These are phyloP conservation scores for Hyphopichia buzzinii DNA, from an alignment of 1,139 yeast genomes.

Conservation along the genomic window DNA sequence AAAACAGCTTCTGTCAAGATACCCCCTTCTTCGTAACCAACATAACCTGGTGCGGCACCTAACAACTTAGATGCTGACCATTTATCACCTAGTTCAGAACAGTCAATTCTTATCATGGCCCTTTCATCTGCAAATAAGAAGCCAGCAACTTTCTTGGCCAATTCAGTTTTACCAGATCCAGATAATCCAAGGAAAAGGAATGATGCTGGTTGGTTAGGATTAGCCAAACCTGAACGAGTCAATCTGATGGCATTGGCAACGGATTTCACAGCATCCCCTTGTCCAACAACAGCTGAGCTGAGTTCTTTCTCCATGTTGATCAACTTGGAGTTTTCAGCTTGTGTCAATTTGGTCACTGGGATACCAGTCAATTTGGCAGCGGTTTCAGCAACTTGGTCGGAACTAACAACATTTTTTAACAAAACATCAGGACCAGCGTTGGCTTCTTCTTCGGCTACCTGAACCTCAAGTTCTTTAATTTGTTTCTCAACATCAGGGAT, in stretches of 20 bases:
- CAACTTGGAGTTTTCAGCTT: constrained; percentile 90
- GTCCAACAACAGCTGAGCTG: constrained; percentile 87
- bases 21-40: constrained; percentile 98
- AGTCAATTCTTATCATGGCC: constrained; percentile 96
- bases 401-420: constrained; percentile 84
- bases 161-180: constrained; percentile 98
- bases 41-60: constrained; percentile 98
- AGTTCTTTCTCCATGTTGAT: constrained; percentile 92
- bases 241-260: constrained; percentile 93
- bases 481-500: constrained; percentile 86
- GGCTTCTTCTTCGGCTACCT: constrained; percentile 74
- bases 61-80: constrained; percentile 91
- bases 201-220: constrained; percentile 95
- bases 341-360: constrained; percentile 95
- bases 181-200: constrained; percentile 93
- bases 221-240: constrained; percentile 92
- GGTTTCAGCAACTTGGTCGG: constrained; percentile 94
- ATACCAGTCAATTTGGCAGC: constrained; percentile 97
- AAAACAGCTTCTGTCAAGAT: constrained; percentile 87
- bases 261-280: constrained; percentile 92
- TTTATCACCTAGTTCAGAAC: constrained; percentile 94
- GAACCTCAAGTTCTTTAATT: constrained; percentile 70
- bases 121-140: constrained; percentile 93
- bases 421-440: constrained; percentile 58
- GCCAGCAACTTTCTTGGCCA: constrained; percentile 94